Evolutionary conservation across 169 alveolate genomes (phyloP), one percentile per base, ranked within the genome.

Genomic region (Plasmodium chabaudi): DNA sequence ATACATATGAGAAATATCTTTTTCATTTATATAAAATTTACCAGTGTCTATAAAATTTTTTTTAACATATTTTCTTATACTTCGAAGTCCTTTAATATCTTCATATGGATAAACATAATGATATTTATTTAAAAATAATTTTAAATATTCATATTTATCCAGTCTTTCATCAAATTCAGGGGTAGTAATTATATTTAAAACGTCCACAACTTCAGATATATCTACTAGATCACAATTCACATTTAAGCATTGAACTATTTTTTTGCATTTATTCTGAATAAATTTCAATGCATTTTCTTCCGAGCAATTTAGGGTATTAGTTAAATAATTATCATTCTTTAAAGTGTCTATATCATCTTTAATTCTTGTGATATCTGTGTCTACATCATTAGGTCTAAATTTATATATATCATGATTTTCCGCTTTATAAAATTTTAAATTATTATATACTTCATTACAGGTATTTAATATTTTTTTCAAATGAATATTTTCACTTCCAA

Each of bases 31-130:
- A 61, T 67, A 82, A 27, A 82, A 82, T 39, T 82, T 60, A 9
- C 72, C 82, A 55, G 59, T 68, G 21, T 56, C 17, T 47, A 53
- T 39, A 56, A 67, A 70, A 21, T 39, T 56, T 6, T 23, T 49
- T 67, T 60, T 55, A 59, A 82, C 75, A 34, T 53, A 82, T 27
- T 65, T 82, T 67, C 90, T 10, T 67, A 82, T 67, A 55, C 53
- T 65, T 82, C 82, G 65, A 34, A 82, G 46, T 21, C 75, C 46
- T 27, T 10, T 2, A 13, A 82, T 82, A 27, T 82, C 71, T 70
- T 82, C 90, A 56, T 67, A 39, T 13, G 90, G 90, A 67, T 82
- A 82, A 25, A 82, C 90, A 27, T 82, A 65, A 51, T 82, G 90
- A 67, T 82, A 82, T 53, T 67, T 82, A 56, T 65, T 55, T 27